A percentile compares a stretch with the other conserved stretches of the same genome.
Conservation (phyloP, 257 asterid species). For the Fraxinus americana region DNA sequence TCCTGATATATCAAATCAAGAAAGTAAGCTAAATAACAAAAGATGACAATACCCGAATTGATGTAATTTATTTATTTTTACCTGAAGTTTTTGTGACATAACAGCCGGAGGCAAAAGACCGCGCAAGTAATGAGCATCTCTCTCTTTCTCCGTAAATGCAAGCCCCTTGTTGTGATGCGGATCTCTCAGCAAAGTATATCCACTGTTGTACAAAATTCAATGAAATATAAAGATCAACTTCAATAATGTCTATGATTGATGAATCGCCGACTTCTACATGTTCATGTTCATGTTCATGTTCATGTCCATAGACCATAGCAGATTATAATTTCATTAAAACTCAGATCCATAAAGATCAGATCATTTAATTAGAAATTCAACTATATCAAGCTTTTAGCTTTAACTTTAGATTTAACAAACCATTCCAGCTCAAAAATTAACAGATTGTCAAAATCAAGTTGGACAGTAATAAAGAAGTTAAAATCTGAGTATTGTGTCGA, state of each 20-base stretch:
- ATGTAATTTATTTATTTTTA: conserved; percentile 12
- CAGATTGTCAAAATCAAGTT: background rate
- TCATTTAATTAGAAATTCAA: background rate
- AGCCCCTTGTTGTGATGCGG: conserved; percentile 91
- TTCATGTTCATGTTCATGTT: no score
- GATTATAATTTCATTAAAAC: background rate
- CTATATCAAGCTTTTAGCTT: background rate
- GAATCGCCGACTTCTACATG: background rate
- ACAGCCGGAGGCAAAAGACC: conserved; percentile 78
- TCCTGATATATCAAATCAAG: conserved; percentile 49
- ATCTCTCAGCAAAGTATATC: conserved; percentile 73
- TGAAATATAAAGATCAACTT: background rate
- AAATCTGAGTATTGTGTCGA: background rate
- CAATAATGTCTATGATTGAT: background rate
- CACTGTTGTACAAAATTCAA: conserved; percentile 39
- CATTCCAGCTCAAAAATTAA: conserved; percentile 17
- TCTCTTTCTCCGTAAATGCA: conserved; percentile 73
- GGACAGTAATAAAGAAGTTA: background rate
- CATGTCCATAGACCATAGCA: background rate
- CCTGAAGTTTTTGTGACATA: conserved; percentile 73
- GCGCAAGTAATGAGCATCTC: conserved; percentile 80
- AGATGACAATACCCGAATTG: background rate
- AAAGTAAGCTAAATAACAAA: background rate
- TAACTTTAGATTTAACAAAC: background rate
- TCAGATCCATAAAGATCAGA: background rate